These are phyloP conservation scores for Volvox africanus DNA, from an alignment of 139 green algal species.

Conservation along the genomic window DNA sequence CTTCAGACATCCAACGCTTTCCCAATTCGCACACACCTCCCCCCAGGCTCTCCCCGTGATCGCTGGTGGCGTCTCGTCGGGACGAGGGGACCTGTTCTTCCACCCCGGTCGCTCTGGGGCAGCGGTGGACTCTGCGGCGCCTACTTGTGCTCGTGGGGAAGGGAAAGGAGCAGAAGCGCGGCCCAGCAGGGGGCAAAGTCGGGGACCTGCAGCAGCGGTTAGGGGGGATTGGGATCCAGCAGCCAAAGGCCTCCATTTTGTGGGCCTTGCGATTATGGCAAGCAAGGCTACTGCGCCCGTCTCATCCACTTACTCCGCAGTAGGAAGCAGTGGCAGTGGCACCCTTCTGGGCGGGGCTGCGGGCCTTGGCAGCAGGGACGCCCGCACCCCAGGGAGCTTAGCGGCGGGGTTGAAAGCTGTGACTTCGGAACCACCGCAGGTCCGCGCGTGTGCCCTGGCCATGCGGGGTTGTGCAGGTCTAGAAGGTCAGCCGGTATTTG, in stretches of 20 bases:
- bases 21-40: background rate
- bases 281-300: background rate
- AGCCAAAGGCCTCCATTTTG: background rate
- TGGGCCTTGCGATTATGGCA: conserved; percentile 19
- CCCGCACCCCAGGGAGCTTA: background rate
- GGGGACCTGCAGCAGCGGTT: background rate
- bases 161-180: background rate
- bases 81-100: conserved; percentile 35
- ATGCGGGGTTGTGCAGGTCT: conserved; percentile 16
- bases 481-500: conserved; percentile 8
- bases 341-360: background rate
- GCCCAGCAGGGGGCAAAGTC: background rate
- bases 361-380: too few species aligned
- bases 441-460: conserved; percentile 4
- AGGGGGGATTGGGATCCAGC: background rate
- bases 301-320: too few species aligned
- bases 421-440: background rate
- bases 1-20: background rate
- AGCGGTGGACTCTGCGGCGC: background rate
- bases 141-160: background rate
- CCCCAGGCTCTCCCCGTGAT: conserved; percentile 12
- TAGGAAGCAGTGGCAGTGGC: background rate
- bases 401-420: background rate
- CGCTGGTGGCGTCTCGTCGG: conserved; percentile 29
- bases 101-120: background rate